Base-by-base conservation (phyloP, 148 eudicot genomes). In the Suaeda aralocaspica region DNA sequence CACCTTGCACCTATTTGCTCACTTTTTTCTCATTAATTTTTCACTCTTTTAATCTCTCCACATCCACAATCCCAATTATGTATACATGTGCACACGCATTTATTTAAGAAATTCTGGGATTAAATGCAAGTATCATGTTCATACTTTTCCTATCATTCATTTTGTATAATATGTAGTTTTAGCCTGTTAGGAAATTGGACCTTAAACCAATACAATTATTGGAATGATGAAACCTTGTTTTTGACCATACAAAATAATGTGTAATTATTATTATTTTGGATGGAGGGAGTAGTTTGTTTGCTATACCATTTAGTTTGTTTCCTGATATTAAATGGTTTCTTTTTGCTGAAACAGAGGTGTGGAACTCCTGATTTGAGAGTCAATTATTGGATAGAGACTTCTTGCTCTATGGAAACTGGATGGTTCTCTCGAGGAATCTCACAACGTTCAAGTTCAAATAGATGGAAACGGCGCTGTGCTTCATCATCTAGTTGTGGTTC, bases 401-500 rank as follows among this genome's bases (percentile, higher is more conserved):
- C 85, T 30, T 80, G 75, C 66, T 74, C 74, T 52, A 44, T n/a
- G 15, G 74, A 63, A 65, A 73, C 64, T 59, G 74, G 72, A 66
- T 70, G 82, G 68, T 72, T 73, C 72, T 48, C 67, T 22, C 77
- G 60, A 49, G 79, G 82, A 76, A 76, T 76, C 49, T 70, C 68
- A 56, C 53, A 55, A 57, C 56, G 45, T 72, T 34, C 62, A 50
- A 72, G 70, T 73, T 61, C 75, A 71, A 71, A 66, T 60, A 83
- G 73, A 73, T 87, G 92, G 96, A 78, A 76, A 68, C 74, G 76
- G 50, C 59, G 61, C 72, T 84, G 88, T 76, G 82, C 87, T 61
- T 78, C 95, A 62, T 77, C 41, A 62, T 77, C 41, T 36, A 8
- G 84, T 25, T 75, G 51, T 67, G 74, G 80, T 70, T 77, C 86